Conservation (phyloP, 1,284 basidiomycete species). For the Tremellales sp. region DNA sequence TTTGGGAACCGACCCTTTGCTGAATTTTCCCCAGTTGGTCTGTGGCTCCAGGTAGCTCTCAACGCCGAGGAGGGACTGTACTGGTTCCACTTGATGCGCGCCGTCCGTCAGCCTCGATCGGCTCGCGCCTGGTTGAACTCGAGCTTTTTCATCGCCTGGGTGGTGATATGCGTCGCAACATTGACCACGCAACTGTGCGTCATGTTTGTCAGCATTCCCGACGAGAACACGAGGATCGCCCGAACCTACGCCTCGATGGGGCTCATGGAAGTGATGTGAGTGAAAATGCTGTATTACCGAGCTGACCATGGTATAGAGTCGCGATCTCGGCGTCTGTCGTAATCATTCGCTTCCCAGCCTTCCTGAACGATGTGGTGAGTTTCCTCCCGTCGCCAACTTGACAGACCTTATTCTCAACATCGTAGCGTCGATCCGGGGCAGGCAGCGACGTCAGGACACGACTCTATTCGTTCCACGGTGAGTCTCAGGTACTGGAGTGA, state of each 20-base stretch:
- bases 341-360: constrained; percentile 25
- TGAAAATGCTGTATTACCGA: not conserved
- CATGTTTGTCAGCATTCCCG: too few relatives aligned
- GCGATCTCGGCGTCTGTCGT: constrained; percentile 18
- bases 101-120: constrained; percentile 21
- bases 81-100: constrained; percentile 34
- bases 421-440: constrained; percentile 29
- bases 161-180: constrained; percentile 15
- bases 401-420: not conserved
- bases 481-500: not conserved
- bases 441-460: constrained; percentile 31
- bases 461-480: constrained; percentile 31
- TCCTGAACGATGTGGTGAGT: constrained; percentile 29
- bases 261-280: not conserved
- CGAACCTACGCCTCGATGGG: too few relatives aligned
- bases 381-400: too few relatives aligned
- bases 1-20: too few relatives aligned
- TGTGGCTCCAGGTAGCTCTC: constrained; percentile 24
- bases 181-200: not conserved
- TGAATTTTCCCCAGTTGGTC: constrained; percentile 18
- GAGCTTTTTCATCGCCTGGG: constrained; percentile 29
- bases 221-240: too few relatives aligned
- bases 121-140: constrained; percentile 25
- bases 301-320: constrained; percentile 12
- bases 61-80: constrained; percentile 34